Base-by-base conservation (phyloP, 2,329 filamentous ascomycete species). In the Fusarium miscanthi region DNA sequence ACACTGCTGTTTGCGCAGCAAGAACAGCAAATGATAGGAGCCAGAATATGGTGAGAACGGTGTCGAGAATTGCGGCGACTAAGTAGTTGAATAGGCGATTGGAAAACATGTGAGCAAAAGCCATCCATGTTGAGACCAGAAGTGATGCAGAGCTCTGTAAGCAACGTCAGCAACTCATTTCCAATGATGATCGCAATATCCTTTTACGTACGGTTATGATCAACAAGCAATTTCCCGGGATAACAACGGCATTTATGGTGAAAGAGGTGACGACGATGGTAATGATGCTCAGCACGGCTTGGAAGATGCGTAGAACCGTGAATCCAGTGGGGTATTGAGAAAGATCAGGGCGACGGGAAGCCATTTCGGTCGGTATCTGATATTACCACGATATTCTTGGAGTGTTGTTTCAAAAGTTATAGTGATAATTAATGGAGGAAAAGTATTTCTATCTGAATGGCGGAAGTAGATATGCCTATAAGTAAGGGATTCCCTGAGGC, bases 31-130 rank as follows among this genome's bases (percentile, higher is more conserved):
- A 84, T 3, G 83, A 81, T 57, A 80, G 73, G 40, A 87, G 79
- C 88, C 87, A 90, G 77, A 89, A 86, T 61, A 90, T 66, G 59
- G 86, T 76, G 35, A 87, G 82, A 63, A 86, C 82, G 25, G 86
- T 82, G 69, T 90, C 87, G 41, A 89, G 80, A 27, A 80, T 81
- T 7, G 89, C 78, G 12, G 87, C 81, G 31, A 85, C 85, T 84
- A 86, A 88, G 78, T 86, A 86, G 78, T 89, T 89, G 78, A 86
- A 88, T 25, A 82, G 73, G 5, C 77, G 77, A n/a, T 83, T 81
- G 2, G 79, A 75, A 27, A 80, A 81, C 41, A 80, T 81, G 45
- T 83, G 80, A n/a, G 85, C 82, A 21, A 85, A 78, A 16, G 88
- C 76, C 56, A 84, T 79, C 79, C 88, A 90, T 66, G 84, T 78